These are phyloP conservation scores for Thraustochytrium sp. DNA, from an alignment of 352 stramenopile species.

Conservation along the genomic window DNA sequence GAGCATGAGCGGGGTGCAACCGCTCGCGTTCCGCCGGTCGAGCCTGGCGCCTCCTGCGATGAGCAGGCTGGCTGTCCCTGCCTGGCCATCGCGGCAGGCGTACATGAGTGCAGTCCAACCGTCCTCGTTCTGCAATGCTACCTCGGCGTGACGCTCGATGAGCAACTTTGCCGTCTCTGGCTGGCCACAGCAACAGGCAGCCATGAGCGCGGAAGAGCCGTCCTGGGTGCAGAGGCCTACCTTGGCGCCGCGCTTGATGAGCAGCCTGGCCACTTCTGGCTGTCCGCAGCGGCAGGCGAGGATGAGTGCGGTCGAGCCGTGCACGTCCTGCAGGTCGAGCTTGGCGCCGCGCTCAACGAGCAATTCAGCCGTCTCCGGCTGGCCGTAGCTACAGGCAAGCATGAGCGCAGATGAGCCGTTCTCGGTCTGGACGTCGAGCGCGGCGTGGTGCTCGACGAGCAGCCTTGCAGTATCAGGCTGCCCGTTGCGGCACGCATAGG, in stretches of 20 bases:
- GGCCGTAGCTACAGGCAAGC: too few relatives aligned
- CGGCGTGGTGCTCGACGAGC: too few relatives aligned
- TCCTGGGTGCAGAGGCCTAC: not conserved
- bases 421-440: too few relatives aligned
- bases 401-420: too few relatives aligned
- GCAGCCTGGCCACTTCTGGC: too few relatives aligned
- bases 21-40: not conserved
- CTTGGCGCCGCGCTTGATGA: not conserved
- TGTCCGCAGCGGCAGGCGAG: too few relatives aligned
- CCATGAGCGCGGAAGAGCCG: slow-evolving; percentile 12
- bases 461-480: too few relatives aligned
- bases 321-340: not conserved
- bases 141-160: not conserved
- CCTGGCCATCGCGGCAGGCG: not conserved
- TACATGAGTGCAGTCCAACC: slow-evolving; percentile 24
- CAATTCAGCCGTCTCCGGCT: not conserved
- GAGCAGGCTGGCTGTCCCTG: not conserved
- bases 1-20: slow-evolving; percentile 1
- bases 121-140: not conserved
- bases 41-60: not conserved
- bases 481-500: too few relatives aligned
- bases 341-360: not conserved
- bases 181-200: not conserved
- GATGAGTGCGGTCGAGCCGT: not conserved
- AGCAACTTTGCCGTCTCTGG: not conserved